Evolutionary conservation across 1,284 basidiomycete genomes (phyloP), one percentile per base, ranked within the genome.

Genomic region (Austroboletus rostrupii): DNA sequence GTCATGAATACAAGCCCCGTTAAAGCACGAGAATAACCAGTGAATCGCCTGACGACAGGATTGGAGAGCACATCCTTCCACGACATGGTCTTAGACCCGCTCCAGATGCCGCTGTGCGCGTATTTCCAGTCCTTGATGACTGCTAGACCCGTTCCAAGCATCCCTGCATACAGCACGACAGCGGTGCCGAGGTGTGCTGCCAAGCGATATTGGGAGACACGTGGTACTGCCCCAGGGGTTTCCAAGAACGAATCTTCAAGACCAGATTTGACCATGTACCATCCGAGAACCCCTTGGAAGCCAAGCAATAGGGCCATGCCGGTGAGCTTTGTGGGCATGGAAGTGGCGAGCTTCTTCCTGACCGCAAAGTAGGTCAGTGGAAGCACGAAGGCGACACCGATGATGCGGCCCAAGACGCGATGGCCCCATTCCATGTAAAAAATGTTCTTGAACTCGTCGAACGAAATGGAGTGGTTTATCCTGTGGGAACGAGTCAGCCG

Each of bases 251-350:
- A 79, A 51, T 92, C 83, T 60, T 93, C 89, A 12, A 99, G 76
- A 1, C 97, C 97, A 11, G 92, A 96, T 66, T 97, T 91, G 54
- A 99, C 97, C 97, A 99, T 99, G 76, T 97, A 97, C 97, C 97
- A 99, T 26, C 97, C 97, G 19, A 99, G 77, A 16, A 83, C 80
- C 36, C 97, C 97, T 69, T 99, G 92, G 31, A 85, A 85, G 21
- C 92, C 95, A 47, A 98, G 87, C 42, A 97, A 82, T 0, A 83
- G 67, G 0, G 86, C 87, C 55, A 97, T 78, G 2, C 81, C 84
- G 13, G 79, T 69, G 26, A 97, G 78, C 56, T 83, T 83, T 26
- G 71, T 68, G 2, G 85, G 80, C 48, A 92, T 75, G 1, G 78
- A 68, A 5, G 74, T 71, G 12, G 88, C 76, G 26, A 95, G 82